Evolutionary conservation across 208 protist species (phyloP), one percentile per base, ranked within the genome.

Genomic region (Acanthamoeba royreba): DNA sequence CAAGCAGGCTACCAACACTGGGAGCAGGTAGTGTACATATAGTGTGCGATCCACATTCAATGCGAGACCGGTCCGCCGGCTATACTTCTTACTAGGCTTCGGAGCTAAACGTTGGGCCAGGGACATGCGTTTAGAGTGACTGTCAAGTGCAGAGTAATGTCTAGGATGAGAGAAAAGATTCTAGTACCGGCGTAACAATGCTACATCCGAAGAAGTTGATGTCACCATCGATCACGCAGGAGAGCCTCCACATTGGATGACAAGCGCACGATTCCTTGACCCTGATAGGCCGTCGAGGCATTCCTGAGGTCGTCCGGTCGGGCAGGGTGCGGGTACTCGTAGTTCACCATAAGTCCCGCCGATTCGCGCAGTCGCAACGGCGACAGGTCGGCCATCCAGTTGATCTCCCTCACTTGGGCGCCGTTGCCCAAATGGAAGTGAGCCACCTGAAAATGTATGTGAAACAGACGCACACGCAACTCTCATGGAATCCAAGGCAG

Each of bases 401-500:
- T 95, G 58, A 95, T 15, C 0, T 43, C 89, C 45, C 83, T 28
- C 15, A 95, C 47, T 4, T 22, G 35, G n/a, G 94, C 94, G 43
- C 94, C 94, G 42, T 95, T 95, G 58, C 94, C 89, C 15, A 95
- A 46, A 33, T 95, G 94, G 74, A 95, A 95, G 86, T 93, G 79
- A 7, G 66, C 87, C 19, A 81, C 53, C 69, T 81, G 69, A n/a
- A 17, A 77, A 38, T 40, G 63, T n/a, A n/a, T n/a, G n/a, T n/a
- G n/a, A 45, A 19, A 38, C 66, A 13, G 8, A 17, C 66, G 35
- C 35, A 45, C 22, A 45, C 15, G 13, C 5, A 22, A 38, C 33
- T 45, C 4, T 35, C 7, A 17, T 4, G 22, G 19, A 25, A 25
- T 13, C 38, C 11, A 7, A 42, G 33, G 9, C 33, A 33, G 69